Conservation (phyloP, 2,329 filamentous ascomycete genomes). For the Hymenoscyphus linearis region DNA sequence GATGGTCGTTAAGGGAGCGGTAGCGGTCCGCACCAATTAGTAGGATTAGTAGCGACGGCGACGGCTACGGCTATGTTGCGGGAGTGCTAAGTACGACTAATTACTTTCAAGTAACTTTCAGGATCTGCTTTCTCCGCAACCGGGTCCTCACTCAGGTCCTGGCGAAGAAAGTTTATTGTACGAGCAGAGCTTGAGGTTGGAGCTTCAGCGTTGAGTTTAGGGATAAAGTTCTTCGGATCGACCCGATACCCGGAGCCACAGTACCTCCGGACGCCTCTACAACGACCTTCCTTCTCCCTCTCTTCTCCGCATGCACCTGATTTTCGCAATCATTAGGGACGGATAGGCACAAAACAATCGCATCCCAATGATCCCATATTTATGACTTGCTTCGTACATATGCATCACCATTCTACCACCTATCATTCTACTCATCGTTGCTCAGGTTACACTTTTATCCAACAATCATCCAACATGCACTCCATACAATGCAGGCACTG, state of each 20-base stretch:
- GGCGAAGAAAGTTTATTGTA: background rate
- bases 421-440: background rate
- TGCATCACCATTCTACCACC: background rate
- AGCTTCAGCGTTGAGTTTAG: background rate
- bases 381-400: background rate
- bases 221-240: background rate
- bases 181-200: background rate
- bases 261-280: no score
- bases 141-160: no score
- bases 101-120: no score
- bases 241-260: background rate
- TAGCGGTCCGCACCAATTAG: background rate
- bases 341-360: background rate
- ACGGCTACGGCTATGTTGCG: background rate
- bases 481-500: constrained; percentile 1
- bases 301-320: no score
- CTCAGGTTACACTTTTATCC: constrained; percentile 6
- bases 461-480: constrained; percentile 15
- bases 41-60: background rate
- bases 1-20: constrained; percentile 4
- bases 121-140: background rate
- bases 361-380: background rate
- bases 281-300: background rate
- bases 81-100: background rate
- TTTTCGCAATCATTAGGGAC: background rate